Evolutionary conservation across 768 basidiomycete genomes (phyloP).

Genomic region (Lactarius deliciosus): DNA sequence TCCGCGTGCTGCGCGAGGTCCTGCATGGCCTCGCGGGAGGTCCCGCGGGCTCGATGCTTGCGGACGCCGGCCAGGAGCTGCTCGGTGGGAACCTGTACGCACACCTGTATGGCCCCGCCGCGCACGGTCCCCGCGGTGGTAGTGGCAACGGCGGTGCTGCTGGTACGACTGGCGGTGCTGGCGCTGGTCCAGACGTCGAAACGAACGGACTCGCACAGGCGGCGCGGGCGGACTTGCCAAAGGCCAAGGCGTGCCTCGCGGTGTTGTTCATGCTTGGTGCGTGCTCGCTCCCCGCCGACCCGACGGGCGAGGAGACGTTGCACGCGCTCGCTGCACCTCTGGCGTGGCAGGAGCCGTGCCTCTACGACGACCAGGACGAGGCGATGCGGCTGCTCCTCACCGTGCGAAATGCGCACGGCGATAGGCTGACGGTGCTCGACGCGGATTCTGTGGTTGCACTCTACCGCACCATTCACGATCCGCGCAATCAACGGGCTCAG

Average conservation of each 20-base stretch:
- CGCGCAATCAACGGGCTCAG: neutral
- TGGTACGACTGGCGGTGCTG: neutral
- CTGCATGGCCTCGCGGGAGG: constrained; percentile 4
- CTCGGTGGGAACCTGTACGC: neutral
- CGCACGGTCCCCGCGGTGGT: neutral
- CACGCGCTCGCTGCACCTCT: constrained; percentile 11
- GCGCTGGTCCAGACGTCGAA: neutral
- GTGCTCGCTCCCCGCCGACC: constrained; percentile 12
- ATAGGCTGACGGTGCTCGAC: neutral
- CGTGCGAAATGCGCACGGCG: neutral
- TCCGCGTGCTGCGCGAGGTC: neutral
- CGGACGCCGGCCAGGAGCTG: neutral
- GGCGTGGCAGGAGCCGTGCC: constrained; percentile 9
- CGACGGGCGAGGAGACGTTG: constrained; percentile 5
- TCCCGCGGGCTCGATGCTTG: neutral
- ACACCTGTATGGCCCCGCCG: neutral
- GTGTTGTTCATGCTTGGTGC: constrained; percentile 23
- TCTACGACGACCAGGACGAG: neutral
- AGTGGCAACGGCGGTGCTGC: neutral
- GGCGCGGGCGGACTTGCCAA: constrained; percentile 3
- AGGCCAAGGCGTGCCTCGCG: constrained; percentile 19
- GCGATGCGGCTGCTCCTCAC: constrained; percentile 6
- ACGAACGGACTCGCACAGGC: neutral
- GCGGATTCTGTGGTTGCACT: constrained; percentile 1
- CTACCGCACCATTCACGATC: constrained; percentile 12